Evolutionary conservation across 495 filamentous ascomycete genomes (phyloP).

Genomic region (Stereocaulon alpinum): DNA sequence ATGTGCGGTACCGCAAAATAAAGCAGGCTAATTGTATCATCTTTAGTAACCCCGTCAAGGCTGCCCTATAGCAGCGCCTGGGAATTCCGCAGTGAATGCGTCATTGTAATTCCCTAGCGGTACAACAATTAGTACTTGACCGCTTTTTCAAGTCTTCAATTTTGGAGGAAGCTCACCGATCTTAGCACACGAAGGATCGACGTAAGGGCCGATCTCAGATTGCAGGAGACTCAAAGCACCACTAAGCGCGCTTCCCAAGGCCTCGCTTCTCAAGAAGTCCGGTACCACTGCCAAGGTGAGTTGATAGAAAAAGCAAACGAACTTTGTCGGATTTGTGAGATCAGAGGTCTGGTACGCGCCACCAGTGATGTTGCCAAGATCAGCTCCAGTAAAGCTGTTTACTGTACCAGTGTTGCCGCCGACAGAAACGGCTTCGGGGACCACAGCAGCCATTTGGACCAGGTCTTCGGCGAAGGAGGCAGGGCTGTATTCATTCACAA

Average conservation of each 20-base stretch:
- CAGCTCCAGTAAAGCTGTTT: conserved; percentile 44
- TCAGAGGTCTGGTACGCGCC: conserved; percentile 35
- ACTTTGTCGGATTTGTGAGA: conserved; percentile 35
- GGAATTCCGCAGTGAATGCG: conserved; percentile 13
- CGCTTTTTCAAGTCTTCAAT: neutral
- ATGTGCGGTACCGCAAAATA: too few relatives aligned
- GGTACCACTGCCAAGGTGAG: conserved; percentile 34
- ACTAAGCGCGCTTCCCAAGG: conserved; percentile 7
- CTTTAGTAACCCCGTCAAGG: too few relatives aligned
- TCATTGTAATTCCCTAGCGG: conserved; percentile 16
- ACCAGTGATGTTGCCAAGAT: conserved; percentile 40
- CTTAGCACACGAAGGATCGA: conserved; percentile 15
- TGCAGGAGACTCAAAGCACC: conserved; percentile 15
- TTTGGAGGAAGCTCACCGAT: conserved; percentile 2
- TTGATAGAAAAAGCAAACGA: conserved; percentile 40
- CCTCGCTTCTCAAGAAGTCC: conserved; percentile 28
- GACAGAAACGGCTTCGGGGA: conserved; percentile 29
- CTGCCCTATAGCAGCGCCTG: conserved; percentile 17
- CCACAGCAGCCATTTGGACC: conserved; percentile 29
- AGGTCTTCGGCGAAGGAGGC: conserved; percentile 28
- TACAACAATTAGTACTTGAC: neutral
- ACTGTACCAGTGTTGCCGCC: conserved; percentile 48
- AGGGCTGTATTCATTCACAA: conserved; percentile 32
- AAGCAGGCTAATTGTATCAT: too few relatives aligned
- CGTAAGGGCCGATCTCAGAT: conserved; percentile 7